Evolutionary conservation across 2,329 filamentous ascomycete species (phyloP).

Genomic region (Elsinoe fawcettii): DNA sequence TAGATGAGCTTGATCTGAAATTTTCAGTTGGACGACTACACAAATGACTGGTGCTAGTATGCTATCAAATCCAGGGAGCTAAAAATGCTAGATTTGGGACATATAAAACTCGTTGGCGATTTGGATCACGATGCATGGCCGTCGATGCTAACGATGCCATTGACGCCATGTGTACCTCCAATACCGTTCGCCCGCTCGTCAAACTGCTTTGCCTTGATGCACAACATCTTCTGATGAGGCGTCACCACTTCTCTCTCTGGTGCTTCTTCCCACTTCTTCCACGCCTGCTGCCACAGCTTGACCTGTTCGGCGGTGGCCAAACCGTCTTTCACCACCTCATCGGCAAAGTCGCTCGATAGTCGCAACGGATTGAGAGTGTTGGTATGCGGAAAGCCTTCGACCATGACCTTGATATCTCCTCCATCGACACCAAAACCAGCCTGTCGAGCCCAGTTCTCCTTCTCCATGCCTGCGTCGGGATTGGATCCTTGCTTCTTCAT

Average conservation of each 20-base stretch:
- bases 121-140: not conserved
- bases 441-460: conserved; percentile 22
- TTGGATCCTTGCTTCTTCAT: conserved; percentile 17
- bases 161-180: conserved; percentile 19
- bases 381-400: conserved; percentile 36
- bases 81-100: no score
- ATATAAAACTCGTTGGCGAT: no score
- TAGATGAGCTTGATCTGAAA: not conserved
- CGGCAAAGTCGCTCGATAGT: conserved; percentile 24
- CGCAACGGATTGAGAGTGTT: conserved; percentile 21
- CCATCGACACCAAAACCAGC: conserved; percentile 19
- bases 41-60: not conserved
- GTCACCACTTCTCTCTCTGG: conserved; percentile 1
- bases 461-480: conserved; percentile 18
- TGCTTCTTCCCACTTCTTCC: conserved; percentile 3
- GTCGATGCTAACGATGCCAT: no score
- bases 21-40: not conserved
- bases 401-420: conserved; percentile 31
- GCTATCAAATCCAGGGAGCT: not conserved
- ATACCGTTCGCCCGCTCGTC: conserved; percentile 35
- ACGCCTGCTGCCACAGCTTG: conserved; percentile 21
- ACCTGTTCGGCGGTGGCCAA: conserved; percentile 33
- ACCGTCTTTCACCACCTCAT: conserved; percentile 32
- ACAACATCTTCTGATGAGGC: conserved; percentile 8
- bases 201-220: conserved; percentile 32